These are phyloP conservation scores for Rosa rugosa DNA, from an alignment of 306 rosid species.

Conservation along the genomic window DNA sequence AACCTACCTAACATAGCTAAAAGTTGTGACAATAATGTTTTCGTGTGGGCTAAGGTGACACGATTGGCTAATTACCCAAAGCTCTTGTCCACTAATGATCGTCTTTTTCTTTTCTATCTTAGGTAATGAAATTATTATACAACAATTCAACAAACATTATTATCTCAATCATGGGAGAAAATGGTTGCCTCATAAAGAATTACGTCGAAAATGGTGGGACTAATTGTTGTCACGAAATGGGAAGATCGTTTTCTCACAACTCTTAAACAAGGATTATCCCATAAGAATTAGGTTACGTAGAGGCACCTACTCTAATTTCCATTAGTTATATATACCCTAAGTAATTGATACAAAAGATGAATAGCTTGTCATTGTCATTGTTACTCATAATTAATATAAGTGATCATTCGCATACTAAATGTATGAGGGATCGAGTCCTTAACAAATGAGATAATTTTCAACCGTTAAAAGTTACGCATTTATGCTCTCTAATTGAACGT, in stretches of 20 bases:
- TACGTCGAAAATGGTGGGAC: neutral
- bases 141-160: neutral
- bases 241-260: neutral
- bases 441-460: neutral
- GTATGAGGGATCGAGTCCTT: neutral
- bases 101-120: slow-evolving; percentile 3
- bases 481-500: too few species aligned
- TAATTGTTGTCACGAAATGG: slow-evolving; percentile 8
- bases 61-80: neutral
- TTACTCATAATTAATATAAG: neutral
- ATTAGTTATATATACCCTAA: neutral
- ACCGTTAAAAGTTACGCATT: neutral
- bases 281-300: neutral
- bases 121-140: neutral
- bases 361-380: too few species aligned
- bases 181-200: neutral
- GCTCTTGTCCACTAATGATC: neutral
- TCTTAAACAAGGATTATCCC: neutral
- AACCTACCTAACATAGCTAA: neutral
- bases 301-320: neutral
- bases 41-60: neutral
- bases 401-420: neutral
- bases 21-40: neutral
- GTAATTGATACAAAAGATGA: too few species aligned
- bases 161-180: neutral